Base-by-base conservation (phyloP, 768 basidiomycete genomes). In the Amanita thiersii region DNA sequence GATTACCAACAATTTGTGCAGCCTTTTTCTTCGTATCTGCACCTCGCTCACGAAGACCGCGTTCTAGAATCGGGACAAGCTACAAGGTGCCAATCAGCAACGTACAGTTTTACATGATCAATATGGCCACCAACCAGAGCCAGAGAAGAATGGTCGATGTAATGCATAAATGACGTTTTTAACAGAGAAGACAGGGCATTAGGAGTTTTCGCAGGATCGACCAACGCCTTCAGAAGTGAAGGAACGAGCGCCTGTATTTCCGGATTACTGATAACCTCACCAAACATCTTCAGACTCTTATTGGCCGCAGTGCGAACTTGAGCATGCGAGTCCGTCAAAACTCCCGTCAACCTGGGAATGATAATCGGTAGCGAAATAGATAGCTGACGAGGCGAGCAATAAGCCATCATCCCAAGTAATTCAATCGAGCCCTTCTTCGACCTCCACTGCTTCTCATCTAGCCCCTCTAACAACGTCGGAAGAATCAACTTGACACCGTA, bases 381-480 rank as follows among this genome's bases (percentile, higher is more conserved):
- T 11, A 98, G 75, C 60, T 99, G 96, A 28, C 81, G 77, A 1
- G 94, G 96, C 6, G 96, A 91, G 57, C 93, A 94, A 61, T 94
- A 98, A 1, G 96, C 96, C 93, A 98, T 98, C 74, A 92, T 87
- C 17, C 96, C 96, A 45, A 99, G 66, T 4, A 98, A 64, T 57
- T 99, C 96, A 47, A 98, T 97, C 5, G 93, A 93, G 1, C 94
- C 96, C 59, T 88, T 88, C 67, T 98, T 98, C 1, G 91, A 89
- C 10, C 96, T 74, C 96, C 96, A 98, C 55, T 98, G 94, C 56
- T 94, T 97, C 59, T 98, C 96, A 50, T 98, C 93, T 39, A 98
- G 65, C 17, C 92, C 93, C 28, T 81, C 81, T 7, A 99, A 70
- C 15, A 99, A 60, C 2, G 86, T 83, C 0, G 96, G 94, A 11